Evolutionary conservation across 345 rosid genomes (phyloP).

Genomic region (Citrus sp.): DNA sequence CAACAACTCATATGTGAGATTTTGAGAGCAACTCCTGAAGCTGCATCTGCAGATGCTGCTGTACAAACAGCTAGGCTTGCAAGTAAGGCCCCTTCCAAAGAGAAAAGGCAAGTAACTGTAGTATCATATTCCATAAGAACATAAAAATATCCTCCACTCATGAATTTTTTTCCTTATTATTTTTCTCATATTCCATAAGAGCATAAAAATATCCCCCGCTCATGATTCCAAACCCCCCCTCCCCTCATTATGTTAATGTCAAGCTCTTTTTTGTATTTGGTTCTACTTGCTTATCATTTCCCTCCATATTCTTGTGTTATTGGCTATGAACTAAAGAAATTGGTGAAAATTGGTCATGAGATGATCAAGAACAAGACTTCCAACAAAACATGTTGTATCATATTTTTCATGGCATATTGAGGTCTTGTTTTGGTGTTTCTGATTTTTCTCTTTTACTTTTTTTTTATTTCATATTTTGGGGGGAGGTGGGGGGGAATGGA

Average conservation of each 20-base stretch:
- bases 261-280: neutral
- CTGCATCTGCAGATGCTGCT: conserved; percentile 96
- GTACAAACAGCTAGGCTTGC: conserved; percentile 97
- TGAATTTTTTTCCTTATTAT: neutral
- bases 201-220: neutral
- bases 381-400: neutral
- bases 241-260: neutral
- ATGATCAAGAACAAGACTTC: neutral
- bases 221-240: neutral
- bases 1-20: conserved; percentile 99
- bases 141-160: neutral
- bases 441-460: too few relatives aligned
- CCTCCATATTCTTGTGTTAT: neutral
- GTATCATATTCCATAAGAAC: neutral
- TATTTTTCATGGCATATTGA: neutral
- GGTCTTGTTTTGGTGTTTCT: neutral
- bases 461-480: too few relatives aligned
- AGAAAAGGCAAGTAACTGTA: conserved; percentile 59
- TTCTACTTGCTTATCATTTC: neutral
- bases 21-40: conserved; percentile 98
- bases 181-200: too few relatives aligned
- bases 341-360: neutral
- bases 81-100: conserved; percentile 71
- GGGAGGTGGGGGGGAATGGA: too few relatives aligned
- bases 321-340: neutral